phyloP scores from a whole-genome alignment of 139 green algal species.

The Chlorella sp. region DNA sequence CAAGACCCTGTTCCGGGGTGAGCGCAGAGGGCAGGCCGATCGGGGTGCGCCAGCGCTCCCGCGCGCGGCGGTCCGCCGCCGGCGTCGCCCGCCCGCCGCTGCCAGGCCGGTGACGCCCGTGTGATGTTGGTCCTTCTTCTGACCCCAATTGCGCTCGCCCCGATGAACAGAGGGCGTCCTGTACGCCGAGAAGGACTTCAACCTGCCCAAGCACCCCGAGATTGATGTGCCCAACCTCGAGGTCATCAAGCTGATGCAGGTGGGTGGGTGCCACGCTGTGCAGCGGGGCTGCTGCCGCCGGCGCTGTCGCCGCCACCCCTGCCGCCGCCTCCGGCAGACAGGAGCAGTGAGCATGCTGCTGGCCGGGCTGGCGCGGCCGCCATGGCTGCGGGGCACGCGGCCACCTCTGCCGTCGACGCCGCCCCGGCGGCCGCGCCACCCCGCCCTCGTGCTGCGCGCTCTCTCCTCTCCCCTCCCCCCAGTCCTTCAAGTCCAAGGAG shows the following conservation, averaged over 20 bases:
- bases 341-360: too few species aligned
- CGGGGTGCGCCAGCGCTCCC: too few species aligned
- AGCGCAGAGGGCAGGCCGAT: too few species aligned
- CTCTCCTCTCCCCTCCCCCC: constrained; percentile 32
- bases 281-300: too few species aligned
- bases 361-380: neutral
- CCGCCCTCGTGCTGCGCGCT: neutral
- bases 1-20: constrained; percentile 99
- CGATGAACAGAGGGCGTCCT: constrained; percentile 99
- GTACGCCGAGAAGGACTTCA: constrained; percentile 99
- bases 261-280: too few species aligned
- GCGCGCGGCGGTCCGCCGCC: too few species aligned
- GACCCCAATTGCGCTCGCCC: too few species aligned
- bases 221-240: constrained; percentile 91
- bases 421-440: neutral
- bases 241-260: constrained; percentile 55
- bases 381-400: neutral
- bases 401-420: too few species aligned
- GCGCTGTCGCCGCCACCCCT: too few species aligned
- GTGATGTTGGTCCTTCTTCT: neutral
- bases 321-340: too few species aligned
- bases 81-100: too few species aligned
- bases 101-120: too few species aligned
- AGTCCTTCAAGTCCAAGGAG: constrained; percentile 97
- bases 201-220: constrained; percentile 94